These are phyloP conservation scores for Akanthomyces dipterigenus DNA, from an alignment of 2,329 filamentous ascomycete species.

Conservation along the genomic window DNA sequence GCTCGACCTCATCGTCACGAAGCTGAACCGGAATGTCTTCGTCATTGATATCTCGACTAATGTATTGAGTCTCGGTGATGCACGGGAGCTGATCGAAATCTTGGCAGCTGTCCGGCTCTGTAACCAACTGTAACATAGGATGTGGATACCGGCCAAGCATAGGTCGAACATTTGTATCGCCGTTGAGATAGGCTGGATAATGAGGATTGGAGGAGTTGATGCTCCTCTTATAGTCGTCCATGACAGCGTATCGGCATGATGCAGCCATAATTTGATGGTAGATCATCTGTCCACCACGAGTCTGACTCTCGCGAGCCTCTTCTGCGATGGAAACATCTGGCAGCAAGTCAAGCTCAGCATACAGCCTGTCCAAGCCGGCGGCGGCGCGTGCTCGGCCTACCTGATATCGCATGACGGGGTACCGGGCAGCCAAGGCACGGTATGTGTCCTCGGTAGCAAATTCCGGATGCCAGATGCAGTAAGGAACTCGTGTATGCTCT, in stretches of 20 bases:
- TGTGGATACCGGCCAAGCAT: neutral
- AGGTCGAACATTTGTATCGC: conserved; percentile 11
- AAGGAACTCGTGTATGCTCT: conserved; percentile 19
- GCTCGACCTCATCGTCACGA: neutral
- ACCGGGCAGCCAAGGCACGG: conserved; percentile 23
- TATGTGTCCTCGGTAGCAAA: conserved; percentile 29
- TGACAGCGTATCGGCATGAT: conserved; percentile 23
- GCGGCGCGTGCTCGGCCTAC: conserved; percentile 34
- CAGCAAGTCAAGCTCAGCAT: conserved; percentile 28
- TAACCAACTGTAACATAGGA: neutral
- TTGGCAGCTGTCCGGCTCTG: neutral
- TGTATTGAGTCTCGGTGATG: neutral
- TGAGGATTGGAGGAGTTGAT: neutral
- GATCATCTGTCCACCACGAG: conserved; percentile 18
- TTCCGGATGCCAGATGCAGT: conserved; percentile 37
- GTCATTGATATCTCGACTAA: neutral
- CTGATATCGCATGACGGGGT: conserved; percentile 30
- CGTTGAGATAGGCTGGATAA: conserved; percentile 13
- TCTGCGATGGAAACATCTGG: conserved; percentile 34
- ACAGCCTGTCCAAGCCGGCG: conserved; percentile 29
- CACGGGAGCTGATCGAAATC: neutral
- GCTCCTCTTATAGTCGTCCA: conserved; percentile 29
- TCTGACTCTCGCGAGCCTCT: conserved; percentile 28
- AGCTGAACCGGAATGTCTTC: neutral
- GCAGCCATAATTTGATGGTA: conserved; percentile 25